Evolutionary conservation across 495 filamentous ascomycete species (phyloP).

Genomic region (Diplogelasinospora grovesii): DNA sequence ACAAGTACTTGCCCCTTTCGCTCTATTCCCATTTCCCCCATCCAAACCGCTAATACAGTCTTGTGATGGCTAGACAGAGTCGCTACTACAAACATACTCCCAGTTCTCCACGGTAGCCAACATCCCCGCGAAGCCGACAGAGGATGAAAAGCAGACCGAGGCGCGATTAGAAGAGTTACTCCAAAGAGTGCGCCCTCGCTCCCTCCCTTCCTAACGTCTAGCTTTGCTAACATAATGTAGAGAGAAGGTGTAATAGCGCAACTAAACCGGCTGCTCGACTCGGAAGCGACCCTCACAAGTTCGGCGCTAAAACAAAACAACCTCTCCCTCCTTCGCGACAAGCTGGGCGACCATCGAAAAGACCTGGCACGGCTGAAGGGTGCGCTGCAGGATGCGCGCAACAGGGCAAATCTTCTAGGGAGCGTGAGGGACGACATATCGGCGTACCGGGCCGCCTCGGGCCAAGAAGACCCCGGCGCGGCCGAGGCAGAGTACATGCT

Average conservation of each 20-base stretch:
- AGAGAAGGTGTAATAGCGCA: constrained; percentile 76
- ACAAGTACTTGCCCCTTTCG: constrained; percentile 64
- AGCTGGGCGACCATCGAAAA: constrained; percentile 77
- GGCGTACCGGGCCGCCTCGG: constrained; percentile 70
- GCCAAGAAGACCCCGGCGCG: constrained; percentile 72
- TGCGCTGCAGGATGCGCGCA: constrained; percentile 63
- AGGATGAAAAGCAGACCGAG: constrained; percentile 78
- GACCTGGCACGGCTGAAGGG: constrained; percentile 69
- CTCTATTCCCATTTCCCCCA: too few relatives aligned
- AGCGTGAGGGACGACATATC: constrained; percentile 89
- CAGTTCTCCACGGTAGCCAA: constrained; percentile 81
- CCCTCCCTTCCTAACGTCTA: constrained; percentile 2
- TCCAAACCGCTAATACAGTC: constrained; percentile 5
- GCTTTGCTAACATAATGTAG: constrained; percentile 35
- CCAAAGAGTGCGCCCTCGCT: neutral
- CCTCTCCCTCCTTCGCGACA: constrained; percentile 83
- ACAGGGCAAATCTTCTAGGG: constrained; percentile 84
- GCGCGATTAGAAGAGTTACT: constrained; percentile 78
- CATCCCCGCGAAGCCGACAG: constrained; percentile 73
- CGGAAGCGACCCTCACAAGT: constrained; percentile 79
- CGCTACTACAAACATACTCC: constrained; percentile 89
- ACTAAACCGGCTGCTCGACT: constrained; percentile 85
- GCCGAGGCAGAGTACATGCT: constrained; percentile 96
- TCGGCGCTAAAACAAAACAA: constrained; percentile 94
- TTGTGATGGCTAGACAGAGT: constrained; percentile 77